Evolutionary conservation across 2,329 filamentous ascomycete genomes (phyloP), one percentile per base, ranked within the genome.

Genomic region (Diaporthe citrichinensis): DNA sequence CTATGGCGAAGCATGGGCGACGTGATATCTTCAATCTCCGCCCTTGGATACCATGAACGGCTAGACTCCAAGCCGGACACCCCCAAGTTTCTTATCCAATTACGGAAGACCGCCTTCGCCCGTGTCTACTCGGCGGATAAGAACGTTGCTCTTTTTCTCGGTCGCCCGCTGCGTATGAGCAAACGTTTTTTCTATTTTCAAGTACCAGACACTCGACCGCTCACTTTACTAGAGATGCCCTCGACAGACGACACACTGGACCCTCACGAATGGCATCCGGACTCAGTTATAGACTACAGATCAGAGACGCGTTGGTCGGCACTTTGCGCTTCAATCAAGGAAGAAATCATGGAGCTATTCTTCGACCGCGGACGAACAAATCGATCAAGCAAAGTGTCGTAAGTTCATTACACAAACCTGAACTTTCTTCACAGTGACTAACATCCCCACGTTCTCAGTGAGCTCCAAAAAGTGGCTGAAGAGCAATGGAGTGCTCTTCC

Each of bases 1-100:
- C n/a, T 58, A 23, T 58, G 55, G 55, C 31, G 55, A 58, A 58
- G 55, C 28, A 10, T 58, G 31, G 55, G 55, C 55, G 55, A 58
- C 31, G 28, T 58, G 28, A 58, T 58, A 36, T 58, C 55, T 14
- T 58, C 55, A 58, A 58, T 36, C 1, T 58, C 28, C 3, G 55
- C 55, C 14, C 55, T 58, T 58, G 55, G 55, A 2, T 58, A 58
- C 31, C 55, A 58, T 1, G 55, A 58, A 14, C 28, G 55, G 7
- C 55, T 58, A 36, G 55, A 36, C 20, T 0, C 28, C 8, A 58
- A 58, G 31, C 20, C 31, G 8, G 31, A 58, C 31, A 58, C 8
- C 17, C 55, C 55, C 7, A 4, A n/a, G 4, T 58, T 58, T 14
- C 55, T 58, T 4, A 36, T 36, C 4, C 55, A 58, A 12, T 36